Percentiles rank a stretch among this genome's conserved stretches.
Conservation (phyloP, 495 filamentous ascomycete genomes). For the Pseudomonodictys pantanalensis region DNA sequence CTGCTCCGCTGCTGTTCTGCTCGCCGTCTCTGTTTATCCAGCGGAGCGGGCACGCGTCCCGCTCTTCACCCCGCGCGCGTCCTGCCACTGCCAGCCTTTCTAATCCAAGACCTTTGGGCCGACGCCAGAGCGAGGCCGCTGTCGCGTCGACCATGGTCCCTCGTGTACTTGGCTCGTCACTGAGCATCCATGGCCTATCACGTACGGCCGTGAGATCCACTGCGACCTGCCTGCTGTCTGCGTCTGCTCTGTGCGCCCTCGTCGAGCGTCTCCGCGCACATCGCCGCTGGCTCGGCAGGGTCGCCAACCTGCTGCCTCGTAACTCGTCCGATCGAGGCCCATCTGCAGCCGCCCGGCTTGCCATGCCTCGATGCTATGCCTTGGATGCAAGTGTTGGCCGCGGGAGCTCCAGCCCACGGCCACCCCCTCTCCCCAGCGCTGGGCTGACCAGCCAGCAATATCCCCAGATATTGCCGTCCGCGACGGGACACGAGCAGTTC, state of each 20-base stretch:
- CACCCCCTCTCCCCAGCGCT: background rate
- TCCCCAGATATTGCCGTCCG: slow-evolving; percentile 23
- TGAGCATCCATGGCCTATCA: slow-evolving; percentile 16
- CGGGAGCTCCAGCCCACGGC: background rate
- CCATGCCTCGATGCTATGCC: slow-evolving; percentile 8
- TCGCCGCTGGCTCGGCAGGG: background rate
- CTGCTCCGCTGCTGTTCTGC: background rate
- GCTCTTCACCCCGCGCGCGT: background rate
- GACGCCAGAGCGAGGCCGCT: slow-evolving; percentile 23
- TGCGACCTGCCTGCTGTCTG: slow-evolving; percentile 3
- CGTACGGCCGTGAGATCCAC: background rate
- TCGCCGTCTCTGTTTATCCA: background rate
- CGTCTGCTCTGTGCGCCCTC: slow-evolving; percentile 9
- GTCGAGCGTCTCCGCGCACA: background rate
- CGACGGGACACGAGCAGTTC: slow-evolving; percentile 13
- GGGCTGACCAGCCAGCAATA: slow-evolving; percentile 1
- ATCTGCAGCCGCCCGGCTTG: slow-evolving; percentile 8
- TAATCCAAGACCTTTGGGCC: slow-evolving; percentile 23
- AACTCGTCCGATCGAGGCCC: slow-evolving; percentile 13
- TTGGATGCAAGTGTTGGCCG: slow-evolving; percentile 1
- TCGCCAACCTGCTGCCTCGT: background rate
- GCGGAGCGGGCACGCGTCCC: background rate
- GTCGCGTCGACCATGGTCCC: slow-evolving; percentile 4
- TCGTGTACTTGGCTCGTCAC: slow-evolving; percentile 19
- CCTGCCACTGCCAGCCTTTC: slow-evolving; percentile 10